Evolutionary conservation across 2,329 filamentous ascomycete species (phyloP).

Genomic region (Xylariaceae sp.): DNA sequence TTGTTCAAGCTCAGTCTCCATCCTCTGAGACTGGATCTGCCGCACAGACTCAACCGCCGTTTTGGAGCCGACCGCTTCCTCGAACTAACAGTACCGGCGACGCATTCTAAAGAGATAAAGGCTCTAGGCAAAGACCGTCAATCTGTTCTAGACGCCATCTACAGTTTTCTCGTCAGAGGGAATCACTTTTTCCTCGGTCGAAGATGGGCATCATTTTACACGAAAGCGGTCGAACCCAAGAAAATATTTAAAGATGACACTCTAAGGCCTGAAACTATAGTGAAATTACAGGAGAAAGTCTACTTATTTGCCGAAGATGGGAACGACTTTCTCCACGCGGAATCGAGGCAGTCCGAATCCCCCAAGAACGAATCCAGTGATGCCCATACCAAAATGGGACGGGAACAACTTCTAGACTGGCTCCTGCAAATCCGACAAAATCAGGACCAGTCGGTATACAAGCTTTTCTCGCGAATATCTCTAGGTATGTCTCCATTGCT

Average conservation of each 20-base stretch:
- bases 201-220: slow-evolving; percentile 44
- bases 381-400: slow-evolving; percentile 27
- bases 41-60: slow-evolving; percentile 48
- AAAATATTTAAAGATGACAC: slow-evolving; percentile 34
- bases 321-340: slow-evolving; percentile 33
- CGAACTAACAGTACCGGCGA: slow-evolving; percentile 46
- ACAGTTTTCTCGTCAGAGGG: slow-evolving; percentile 36
- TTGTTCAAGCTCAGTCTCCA: slow-evolving; percentile 44
- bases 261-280: slow-evolving; percentile 28
- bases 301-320: slow-evolving; percentile 53
- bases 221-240: slow-evolving; percentile 35
- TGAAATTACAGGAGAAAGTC: slow-evolving; percentile 38
- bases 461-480: slow-evolving; percentile 53
- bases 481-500: slow-evolving; percentile 37
- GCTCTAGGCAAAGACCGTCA: slow-evolving; percentile 28
- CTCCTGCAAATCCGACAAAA: slow-evolving; percentile 44
- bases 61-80: slow-evolving; percentile 56
- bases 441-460: slow-evolving; percentile 42
- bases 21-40: slow-evolving; percentile 43
- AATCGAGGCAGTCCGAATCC: slow-evolving; percentile 28
- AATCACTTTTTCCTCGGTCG: slow-evolving; percentile 43
- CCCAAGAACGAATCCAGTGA: slow-evolving; percentile 21
- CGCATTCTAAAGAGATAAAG: slow-evolving; percentile 30
- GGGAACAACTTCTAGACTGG: slow-evolving; percentile 47
- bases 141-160: slow-evolving; percentile 20